Percentiles rank a stretch among this genome's conserved stretches.
Conservation (phyloP, 1,139 yeast genomes). For the Taphrina sp. region DNA sequence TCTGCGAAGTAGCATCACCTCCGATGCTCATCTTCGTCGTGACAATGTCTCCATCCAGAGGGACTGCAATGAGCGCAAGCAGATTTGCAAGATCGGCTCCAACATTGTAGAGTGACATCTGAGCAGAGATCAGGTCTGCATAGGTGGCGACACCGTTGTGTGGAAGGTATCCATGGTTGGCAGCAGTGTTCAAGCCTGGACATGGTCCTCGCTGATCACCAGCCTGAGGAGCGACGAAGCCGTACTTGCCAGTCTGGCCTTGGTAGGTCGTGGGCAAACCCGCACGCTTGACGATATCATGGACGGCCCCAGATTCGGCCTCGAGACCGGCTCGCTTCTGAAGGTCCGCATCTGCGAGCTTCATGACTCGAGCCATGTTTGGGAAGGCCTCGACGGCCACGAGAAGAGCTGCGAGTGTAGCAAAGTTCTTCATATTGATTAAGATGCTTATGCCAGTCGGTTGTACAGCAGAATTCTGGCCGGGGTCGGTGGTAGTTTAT, state of each 20-base stretch:
- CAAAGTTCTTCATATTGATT: slow-evolving; percentile 5
- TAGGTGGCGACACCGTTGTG: slow-evolving; percentile 27
- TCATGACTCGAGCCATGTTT: slow-evolving; percentile 26
- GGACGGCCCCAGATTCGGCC: slow-evolving; percentile 17
- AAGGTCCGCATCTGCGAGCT: neutral
- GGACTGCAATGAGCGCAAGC: slow-evolving; percentile 15
- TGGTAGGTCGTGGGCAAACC: slow-evolving; percentile 13
- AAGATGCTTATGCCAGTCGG: no score
- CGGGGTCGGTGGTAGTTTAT: no score
- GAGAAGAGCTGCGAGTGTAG: slow-evolving; percentile 5
- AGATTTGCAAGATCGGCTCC: slow-evolving; percentile 25
- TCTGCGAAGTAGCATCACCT: slow-evolving; percentile 25
- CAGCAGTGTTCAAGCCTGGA: slow-evolving; percentile 29
- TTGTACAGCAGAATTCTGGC: no score
- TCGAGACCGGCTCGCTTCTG: slow-evolving; percentile 6
- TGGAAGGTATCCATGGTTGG: slow-evolving; percentile 30
- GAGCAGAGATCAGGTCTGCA: slow-evolving; percentile 22
- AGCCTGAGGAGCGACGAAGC: slow-evolving; percentile 19
- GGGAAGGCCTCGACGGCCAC: slow-evolving; percentile 28
- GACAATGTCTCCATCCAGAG: slow-evolving; percentile 28
- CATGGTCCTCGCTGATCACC: slow-evolving; percentile 28
- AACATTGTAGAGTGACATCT: slow-evolving; percentile 21
- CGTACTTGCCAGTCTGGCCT: slow-evolving; percentile 16
- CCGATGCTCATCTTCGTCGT: slow-evolving; percentile 22
- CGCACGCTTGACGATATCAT: slow-evolving; percentile 11